A percentile compares a stretch with the other conserved stretches of the same genome.
Conservation (phyloP, 768 basidiomycete species). For the Rhizopogon salebrosus region DNA sequence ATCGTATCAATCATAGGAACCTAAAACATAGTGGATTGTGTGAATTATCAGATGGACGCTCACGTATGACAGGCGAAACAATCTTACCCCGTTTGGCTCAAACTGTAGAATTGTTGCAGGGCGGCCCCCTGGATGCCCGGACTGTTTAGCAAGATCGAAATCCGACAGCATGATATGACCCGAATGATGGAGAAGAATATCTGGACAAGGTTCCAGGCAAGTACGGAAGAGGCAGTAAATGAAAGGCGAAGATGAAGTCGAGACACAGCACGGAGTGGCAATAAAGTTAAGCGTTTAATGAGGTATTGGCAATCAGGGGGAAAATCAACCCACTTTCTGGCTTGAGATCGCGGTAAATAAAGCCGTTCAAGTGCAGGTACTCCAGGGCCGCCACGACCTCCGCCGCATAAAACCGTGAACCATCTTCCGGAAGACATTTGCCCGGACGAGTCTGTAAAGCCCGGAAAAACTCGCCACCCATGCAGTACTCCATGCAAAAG, state of each 20-base stretch:
- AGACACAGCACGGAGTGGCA: not conserved
- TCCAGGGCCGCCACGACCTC: conserved; percentile 97
- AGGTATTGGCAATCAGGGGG: conserved; percentile 1
- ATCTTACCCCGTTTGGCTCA: conserved; percentile 81
- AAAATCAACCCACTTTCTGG: conserved; percentile 81
- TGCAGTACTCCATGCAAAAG: conserved; percentile 99
- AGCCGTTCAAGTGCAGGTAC: conserved; percentile 98
- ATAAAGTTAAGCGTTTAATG: conserved; percentile 6
- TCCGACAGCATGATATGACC: conserved; percentile 99
- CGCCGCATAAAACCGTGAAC: conserved; percentile 95
- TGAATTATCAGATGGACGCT: not conserved
- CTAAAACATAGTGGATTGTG: conserved; percentile 35
- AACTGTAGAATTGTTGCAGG: conserved; percentile 84
- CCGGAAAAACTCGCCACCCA: conserved; percentile 98
- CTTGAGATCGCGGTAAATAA: conserved; percentile 98
- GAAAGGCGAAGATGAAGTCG: not conserved
- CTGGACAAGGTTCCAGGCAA: conserved; percentile 36
- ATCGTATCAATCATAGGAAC: conserved; percentile 93
- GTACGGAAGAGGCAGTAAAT: conserved; percentile 3
- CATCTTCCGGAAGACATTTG: conserved; percentile 96
- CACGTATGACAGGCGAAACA: conserved; percentile 9
- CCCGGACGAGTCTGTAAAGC: conserved; percentile 93
- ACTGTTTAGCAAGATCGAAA: conserved; percentile 97
- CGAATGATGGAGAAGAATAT: conserved; percentile 94
- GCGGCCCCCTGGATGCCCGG: conserved; percentile 76